A percentile compares a stretch with the other conserved stretches of the same genome.
Evolutionary conservation across 2,329 filamentous ascomycete genomes (phyloP).

Genomic region (Exserohilum turcica): DNA sequence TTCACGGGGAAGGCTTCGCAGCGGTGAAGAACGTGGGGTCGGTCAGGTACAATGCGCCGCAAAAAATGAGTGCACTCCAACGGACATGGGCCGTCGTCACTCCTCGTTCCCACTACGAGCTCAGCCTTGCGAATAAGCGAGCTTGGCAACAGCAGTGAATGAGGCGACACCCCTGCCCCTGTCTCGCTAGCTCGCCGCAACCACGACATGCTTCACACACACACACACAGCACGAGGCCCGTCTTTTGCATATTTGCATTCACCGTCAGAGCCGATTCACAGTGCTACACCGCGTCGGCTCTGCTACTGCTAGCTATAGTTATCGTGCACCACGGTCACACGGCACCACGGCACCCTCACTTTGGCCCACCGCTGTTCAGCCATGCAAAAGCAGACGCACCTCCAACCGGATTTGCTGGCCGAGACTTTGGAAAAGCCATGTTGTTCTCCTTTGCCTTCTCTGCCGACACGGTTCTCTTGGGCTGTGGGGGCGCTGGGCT

Average conservation of each 20-base stretch:
- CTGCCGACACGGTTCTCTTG: slow-evolving; percentile 38
- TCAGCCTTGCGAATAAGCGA: slow-evolving; percentile 31
- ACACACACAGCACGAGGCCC: background rate
- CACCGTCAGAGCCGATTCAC: background rate
- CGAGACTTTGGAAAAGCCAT: slow-evolving; percentile 56
- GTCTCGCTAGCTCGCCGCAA: slow-evolving; percentile 1
- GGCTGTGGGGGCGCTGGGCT: slow-evolving; percentile 21
- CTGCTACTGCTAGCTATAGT: background rate
- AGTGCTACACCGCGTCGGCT: background rate
- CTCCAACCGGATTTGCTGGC: slow-evolving; percentile 81
- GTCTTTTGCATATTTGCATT: background rate
- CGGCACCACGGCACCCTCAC: slow-evolving; percentile 10
- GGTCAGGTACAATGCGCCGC: slow-evolving; percentile 28
- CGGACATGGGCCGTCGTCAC: slow-evolving; percentile 27
- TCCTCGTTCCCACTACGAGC: slow-evolving; percentile 11
- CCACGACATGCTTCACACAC: background rate
- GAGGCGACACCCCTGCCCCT: background rate
- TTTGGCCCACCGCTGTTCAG: slow-evolving; percentile 62
- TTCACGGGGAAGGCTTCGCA: slow-evolving; percentile 9
- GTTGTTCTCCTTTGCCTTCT: slow-evolving; percentile 48
- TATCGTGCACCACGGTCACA: background rate
- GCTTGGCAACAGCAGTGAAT: slow-evolving; percentile 16
- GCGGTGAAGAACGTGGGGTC: slow-evolving; percentile 24
- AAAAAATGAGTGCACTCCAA: slow-evolving; percentile 29
- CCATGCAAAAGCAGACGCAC: slow-evolving; percentile 94